These are phyloP conservation scores for Leccinum pellstonianum DNA, from an alignment of 768 basidiomycete genomes.

Conservation along the genomic window DNA sequence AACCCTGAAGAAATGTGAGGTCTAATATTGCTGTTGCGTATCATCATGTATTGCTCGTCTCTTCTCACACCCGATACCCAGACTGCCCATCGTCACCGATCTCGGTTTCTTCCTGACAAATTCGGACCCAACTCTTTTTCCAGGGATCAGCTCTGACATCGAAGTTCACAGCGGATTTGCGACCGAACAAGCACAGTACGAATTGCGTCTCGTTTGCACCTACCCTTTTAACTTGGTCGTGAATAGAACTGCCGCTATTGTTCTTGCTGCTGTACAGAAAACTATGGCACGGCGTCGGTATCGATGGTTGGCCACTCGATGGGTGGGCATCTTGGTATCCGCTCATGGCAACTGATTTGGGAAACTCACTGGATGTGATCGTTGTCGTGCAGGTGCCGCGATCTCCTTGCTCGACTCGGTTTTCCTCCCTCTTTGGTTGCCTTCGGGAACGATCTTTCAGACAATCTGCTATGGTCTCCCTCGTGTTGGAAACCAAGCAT, in stretches of 20 bases:
- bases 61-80: conserved; percentile 8
- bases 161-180: conserved; percentile 49
- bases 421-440: background rate
- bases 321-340: conserved; percentile 20
- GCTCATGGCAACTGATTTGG: background rate
- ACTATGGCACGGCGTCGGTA: conserved; percentile 39
- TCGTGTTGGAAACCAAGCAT: background rate
- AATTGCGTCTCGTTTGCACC: background rate
- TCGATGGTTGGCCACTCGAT: conserved; percentile 47
- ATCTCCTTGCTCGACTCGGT: conserved; percentile 24
- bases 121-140: conserved; percentile 46
- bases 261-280: conserved; percentile 46
- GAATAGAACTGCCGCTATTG: conserved; percentile 37
- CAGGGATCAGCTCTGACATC: conserved; percentile 43
- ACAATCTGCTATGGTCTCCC: conserved; percentile 24
- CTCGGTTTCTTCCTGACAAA: conserved; percentile 34
- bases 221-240: background rate
- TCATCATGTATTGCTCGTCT: background rate
- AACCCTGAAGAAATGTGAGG: no score
- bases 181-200: conserved; percentile 44
- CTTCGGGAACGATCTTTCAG: background rate
- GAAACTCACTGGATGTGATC: background rate
- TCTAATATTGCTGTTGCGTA: no score
- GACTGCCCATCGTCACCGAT: conserved; percentile 42
- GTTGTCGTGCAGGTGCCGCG: conserved; percentile 32